Evolutionary conservation across 257 asterid species (phyloP).

Genomic region (Solanum sejunctum): DNA sequence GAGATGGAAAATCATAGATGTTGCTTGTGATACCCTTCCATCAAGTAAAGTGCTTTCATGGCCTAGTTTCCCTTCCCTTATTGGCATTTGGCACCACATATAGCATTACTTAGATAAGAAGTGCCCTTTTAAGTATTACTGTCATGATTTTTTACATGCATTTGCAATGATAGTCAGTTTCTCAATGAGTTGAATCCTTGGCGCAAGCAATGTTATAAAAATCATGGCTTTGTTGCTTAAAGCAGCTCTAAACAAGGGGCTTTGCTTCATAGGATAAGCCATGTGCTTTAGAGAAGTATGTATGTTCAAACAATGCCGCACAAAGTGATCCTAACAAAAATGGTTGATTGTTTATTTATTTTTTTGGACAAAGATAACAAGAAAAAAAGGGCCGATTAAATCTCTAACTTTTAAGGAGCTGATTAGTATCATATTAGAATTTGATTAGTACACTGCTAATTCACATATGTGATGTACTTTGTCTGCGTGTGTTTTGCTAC

Average conservation of each 20-base stretch:
- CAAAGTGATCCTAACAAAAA: neutral
- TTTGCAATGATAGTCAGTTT: neutral
- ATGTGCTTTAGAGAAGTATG: neutral
- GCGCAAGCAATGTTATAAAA: neutral
- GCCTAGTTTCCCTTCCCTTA: neutral
- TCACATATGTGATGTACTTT: neutral
- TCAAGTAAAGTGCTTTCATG: neutral
- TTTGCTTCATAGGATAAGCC: neutral
- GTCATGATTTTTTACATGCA: neutral
- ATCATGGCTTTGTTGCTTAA: neutral
- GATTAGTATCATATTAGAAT: neutral
- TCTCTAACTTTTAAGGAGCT: neutral
- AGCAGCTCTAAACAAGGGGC: neutral
- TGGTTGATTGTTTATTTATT: neutral
- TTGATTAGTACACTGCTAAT: neutral
- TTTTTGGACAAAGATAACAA: too few relatives aligned
- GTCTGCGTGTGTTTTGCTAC: neutral
- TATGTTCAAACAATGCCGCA: neutral
- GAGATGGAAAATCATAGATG: neutral
- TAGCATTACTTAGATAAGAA: neutral
- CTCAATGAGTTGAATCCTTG: neutral
- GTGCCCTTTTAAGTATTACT: neutral
- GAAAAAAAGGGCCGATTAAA: neutral
- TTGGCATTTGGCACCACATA: neutral
- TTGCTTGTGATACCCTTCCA: neutral